Evolutionary conservation across 306 rosid species (phyloP), one percentile per base, ranked within the genome.

Genomic region (Vigna hirtella): DNA sequence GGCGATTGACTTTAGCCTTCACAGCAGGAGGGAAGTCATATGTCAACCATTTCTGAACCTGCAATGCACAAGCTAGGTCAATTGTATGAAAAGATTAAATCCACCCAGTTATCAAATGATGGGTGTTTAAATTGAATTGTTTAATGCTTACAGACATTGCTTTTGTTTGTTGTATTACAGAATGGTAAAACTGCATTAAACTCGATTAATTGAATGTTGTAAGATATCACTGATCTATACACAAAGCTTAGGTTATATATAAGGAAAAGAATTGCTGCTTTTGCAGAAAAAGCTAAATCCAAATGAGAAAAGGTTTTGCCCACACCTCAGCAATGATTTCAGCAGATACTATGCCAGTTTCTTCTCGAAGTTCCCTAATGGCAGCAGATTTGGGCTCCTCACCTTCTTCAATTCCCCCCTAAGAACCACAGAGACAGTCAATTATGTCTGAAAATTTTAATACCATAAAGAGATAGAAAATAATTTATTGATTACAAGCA

Each of bases 371-470:
- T 86, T 92, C 98, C 85, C 98, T 83, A 40, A 91, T 75, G 48
- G 98, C 98, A 28, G 98, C 98, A 26, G 77, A 86, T 87, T 88
- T 91, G 6, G 97, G 98, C 47, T 95, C 98, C 77, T 95, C 98
- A 24, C 98, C 98, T 20, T 95, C 98, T 81, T 95, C 98, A 72
- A 95, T 93, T 14, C 91, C 98, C 2, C 98, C 98, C 98, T 95
- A 75, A 51, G 42, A 87, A 81, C 30, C 64, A 61, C 69, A 69
- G 14, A 70, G 22, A 50, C 11, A 43, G 59, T 15, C 13, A 72
- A 65, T 81, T 57, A 63, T 30, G 74, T 72, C 74, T 50, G 47
- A 83, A 78, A 67, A 64, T 50, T 51, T 40, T 52, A 16, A 70
- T 18, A 51, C 6, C 17, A 55, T 53, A 18, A 45, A 58, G 71